phyloP scores from a whole-genome alignment of 495 filamentous ascomycete species.

The Penicillium maclennaniae region DNA sequence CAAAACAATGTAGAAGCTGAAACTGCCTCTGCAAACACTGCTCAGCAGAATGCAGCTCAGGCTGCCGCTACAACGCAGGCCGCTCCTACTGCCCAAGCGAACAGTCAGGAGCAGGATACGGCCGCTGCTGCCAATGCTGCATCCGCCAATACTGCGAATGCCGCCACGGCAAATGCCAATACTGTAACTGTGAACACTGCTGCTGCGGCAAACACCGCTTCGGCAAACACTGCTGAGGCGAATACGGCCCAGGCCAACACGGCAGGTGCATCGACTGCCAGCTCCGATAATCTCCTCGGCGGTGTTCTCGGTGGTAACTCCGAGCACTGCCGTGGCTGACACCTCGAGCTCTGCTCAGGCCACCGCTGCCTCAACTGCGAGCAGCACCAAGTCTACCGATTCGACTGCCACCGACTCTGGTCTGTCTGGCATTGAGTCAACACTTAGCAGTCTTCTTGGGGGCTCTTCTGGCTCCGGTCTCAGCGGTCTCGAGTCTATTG shows the following conservation, averaged over 20 bases:
- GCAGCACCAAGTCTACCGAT: neutral
- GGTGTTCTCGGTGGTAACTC: neutral
- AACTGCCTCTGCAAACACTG: constrained; percentile 4
- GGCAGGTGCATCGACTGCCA: neutral
- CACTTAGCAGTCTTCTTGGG: neutral
- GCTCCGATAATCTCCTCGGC: neutral
- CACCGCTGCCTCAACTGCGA: neutral
- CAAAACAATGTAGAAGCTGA: neutral
- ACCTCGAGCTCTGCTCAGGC: neutral
- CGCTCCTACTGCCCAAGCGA: constrained; percentile 2
- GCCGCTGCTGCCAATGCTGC: neutral
- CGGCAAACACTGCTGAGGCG: neutral
- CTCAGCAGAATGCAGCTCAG: neutral
- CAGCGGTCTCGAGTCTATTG: neutral
- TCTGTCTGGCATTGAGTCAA: neutral
- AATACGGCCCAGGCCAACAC: neutral
- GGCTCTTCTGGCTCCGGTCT: neutral
- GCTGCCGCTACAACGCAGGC: neutral
- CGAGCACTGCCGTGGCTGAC: constrained; percentile 5
- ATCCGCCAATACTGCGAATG: constrained; percentile 8
- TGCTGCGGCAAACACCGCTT: neutral
- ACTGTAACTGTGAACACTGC: constrained; percentile 6
- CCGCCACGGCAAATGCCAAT: constrained; percentile 5
- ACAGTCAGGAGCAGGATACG: constrained; percentile 1
- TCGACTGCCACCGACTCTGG: constrained; percentile 5